Conservation (phyloP, 495 filamentous ascomycete genomes). For the Annulohypoxylon bovei region DNA sequence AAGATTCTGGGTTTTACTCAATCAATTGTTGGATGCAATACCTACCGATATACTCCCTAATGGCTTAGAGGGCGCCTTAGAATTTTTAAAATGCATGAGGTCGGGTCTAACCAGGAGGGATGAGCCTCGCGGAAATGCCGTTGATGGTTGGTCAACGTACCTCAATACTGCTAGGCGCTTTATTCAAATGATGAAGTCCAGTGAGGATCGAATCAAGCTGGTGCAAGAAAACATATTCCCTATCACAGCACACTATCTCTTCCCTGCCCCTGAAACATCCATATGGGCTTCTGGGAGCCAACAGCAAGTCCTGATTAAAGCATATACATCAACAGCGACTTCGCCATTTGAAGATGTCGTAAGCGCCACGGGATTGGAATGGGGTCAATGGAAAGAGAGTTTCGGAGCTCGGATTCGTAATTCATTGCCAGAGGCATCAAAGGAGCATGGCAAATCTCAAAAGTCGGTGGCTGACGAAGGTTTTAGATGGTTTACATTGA, state of each 20-base stretch:
- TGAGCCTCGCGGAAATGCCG: slow-evolving; percentile 73
- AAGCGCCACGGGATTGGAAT: slow-evolving; percentile 52
- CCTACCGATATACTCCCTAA: slow-evolving; percentile 59
- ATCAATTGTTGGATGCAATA: slow-evolving; percentile 66
- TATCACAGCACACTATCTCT: slow-evolving; percentile 52
- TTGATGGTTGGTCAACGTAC: slow-evolving; percentile 78
- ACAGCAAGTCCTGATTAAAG: slow-evolving; percentile 44
- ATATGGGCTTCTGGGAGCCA: slow-evolving; percentile 47
- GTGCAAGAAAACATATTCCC: slow-evolving; percentile 56
- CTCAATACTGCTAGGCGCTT: slow-evolving; percentile 65
- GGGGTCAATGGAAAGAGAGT: slow-evolving; percentile 63
- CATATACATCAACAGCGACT: slow-evolving; percentile 47
- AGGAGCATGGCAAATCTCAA: slow-evolving; percentile 77
- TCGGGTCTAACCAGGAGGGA: slow-evolving; percentile 76
- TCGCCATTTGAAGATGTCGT: slow-evolving; percentile 52
- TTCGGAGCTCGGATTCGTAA: slow-evolving; percentile 70
- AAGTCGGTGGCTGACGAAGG: slow-evolving; percentile 67
- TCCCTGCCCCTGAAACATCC: slow-evolving; percentile 49
- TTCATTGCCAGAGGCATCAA: slow-evolving; percentile 81
- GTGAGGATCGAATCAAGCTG: slow-evolving; percentile 48
- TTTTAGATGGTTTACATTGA: slow-evolving; percentile 69
- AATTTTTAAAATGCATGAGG: slow-evolving; percentile 71
- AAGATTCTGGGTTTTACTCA: slow-evolving; percentile 76
- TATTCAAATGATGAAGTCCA: slow-evolving; percentile 43
- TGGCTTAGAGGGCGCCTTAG: slow-evolving; percentile 56